Conservation (phyloP, 2,329 filamentous ascomycete species). For the Clonostachys rosea region DNA sequence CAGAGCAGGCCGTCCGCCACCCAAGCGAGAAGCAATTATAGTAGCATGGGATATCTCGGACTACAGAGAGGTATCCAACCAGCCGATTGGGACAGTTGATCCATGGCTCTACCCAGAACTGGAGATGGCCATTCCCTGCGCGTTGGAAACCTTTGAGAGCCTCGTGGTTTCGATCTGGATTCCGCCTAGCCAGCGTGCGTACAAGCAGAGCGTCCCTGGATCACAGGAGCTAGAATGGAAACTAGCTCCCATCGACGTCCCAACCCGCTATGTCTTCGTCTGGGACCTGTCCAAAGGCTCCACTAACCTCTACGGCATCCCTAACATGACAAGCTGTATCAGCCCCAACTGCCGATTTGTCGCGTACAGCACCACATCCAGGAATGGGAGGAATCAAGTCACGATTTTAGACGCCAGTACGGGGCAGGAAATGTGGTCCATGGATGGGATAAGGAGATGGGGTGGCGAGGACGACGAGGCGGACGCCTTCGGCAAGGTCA, state of each 20-base stretch:
- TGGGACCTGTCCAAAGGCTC: conserved; percentile 31
- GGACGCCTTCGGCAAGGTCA: too few relatives aligned
- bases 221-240: conserved; percentile 16
- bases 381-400: conserved; percentile 8
- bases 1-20: conserved; percentile 27
- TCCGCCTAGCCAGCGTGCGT: conserved; percentile 14
- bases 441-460: conserved; percentile 7
- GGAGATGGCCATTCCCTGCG: conserved; percentile 29
- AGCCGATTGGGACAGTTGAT: conserved; percentile 25
- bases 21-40: conserved; percentile 28
- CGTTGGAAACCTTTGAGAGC: conserved; percentile 29
- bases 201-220: conserved; percentile 5
- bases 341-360: conserved; percentile 33
- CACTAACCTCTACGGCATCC: conserved; percentile 28
- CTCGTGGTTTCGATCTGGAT: conserved; percentile 34
- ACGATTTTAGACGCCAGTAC: conserved; percentile 29
- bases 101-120: conserved; percentile 30
- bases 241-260: conserved; percentile 21
- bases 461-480: too few relatives aligned
- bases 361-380: conserved; percentile 16
- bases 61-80: conserved; percentile 12
- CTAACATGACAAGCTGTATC: conserved; percentile 28
- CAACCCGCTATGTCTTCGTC: conserved; percentile 26
- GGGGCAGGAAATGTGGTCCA: conserved; percentile 25
- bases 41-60: conserved; percentile 30